Percentiles rank a stretch among this genome's conserved stretches.
Evolutionary conservation across 23 red algal genomes (phyloP).

Genomic region (Pyropia haitanensis): DNA sequence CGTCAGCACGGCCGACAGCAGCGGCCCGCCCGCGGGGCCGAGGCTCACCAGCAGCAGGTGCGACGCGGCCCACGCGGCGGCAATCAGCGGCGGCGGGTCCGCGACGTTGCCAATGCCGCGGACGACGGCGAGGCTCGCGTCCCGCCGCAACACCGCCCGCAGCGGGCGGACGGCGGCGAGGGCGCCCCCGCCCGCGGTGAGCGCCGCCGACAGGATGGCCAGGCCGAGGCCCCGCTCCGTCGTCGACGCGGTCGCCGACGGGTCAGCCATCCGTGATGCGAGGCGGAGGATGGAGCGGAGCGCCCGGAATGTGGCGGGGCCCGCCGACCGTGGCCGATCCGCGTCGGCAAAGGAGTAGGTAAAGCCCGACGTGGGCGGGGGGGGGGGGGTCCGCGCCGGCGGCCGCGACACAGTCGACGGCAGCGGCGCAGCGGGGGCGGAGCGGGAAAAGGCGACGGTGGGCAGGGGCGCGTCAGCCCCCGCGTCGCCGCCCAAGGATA

Average conservation of each 20-base stretch:
- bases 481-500: too few relatives aligned
- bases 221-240: conserved; percentile 36
- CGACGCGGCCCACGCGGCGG: conserved; percentile 45
- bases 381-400: too few relatives aligned
- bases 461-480: too few relatives aligned
- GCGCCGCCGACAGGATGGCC: conserved; percentile 27
- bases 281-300: conserved; percentile 27
- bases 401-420: too few relatives aligned
- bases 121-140: conserved; percentile 48
- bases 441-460: too few relatives aligned
- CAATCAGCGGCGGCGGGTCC: conserved; percentile 33
- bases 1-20: conserved; percentile 59
- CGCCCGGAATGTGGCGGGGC: conserved; percentile 22
- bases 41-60: conserved; percentile 49
- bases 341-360: conserved; percentile 24
- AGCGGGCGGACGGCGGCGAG: conserved; percentile 17
- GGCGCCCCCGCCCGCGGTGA: conserved; percentile 21
- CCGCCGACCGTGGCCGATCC: conserved; percentile 31
- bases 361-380: conserved; percentile 1
- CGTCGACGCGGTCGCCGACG: conserved; percentile 15
- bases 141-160: conserved; percentile 31
- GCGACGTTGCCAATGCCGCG: conserved; percentile 45
- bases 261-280: conserved; percentile 44
- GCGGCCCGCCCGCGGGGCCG: conserved; percentile 31
- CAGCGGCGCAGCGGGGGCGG: too few relatives aligned